Evolutionary conservation across 23 red algal genomes (phyloP).

Genomic region (Cyanidiococcus yangmingshanensis): DNA sequence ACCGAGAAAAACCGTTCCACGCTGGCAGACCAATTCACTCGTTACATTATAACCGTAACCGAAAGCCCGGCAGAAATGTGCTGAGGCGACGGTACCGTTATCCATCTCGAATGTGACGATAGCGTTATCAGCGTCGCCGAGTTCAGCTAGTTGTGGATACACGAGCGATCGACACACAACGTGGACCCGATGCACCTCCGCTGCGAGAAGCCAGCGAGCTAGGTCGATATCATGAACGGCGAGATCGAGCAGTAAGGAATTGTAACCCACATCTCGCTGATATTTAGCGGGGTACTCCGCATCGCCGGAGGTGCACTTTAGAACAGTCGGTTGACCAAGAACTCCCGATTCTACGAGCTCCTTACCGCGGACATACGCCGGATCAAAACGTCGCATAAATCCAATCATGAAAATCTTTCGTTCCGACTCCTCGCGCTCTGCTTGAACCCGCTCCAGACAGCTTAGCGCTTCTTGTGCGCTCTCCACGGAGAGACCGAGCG

Average conservation of each 20-base stretch:
- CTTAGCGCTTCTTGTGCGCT: slow-evolving; percentile 25
- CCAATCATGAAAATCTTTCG: slow-evolving; percentile 56
- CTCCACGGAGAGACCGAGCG: slow-evolving; percentile 43
- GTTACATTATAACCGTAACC: slow-evolving; percentile 86
- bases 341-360: slow-evolving; percentile 25
- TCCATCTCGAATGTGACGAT: slow-evolving; percentile 75
- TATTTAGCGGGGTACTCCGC: slow-evolving; percentile 89
- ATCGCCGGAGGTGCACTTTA: slow-evolving; percentile 90
- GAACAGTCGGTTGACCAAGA: slow-evolving; percentile 47
- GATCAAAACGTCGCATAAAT: slow-evolving; percentile 64
- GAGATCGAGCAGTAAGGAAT: slow-evolving; percentile 58
- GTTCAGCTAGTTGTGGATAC: slow-evolving; percentile 53
- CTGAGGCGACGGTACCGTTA: slow-evolving; percentile 38
- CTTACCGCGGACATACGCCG: slow-evolving; percentile 31
- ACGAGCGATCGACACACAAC: slow-evolving; percentile 45
- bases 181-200: slow-evolving; percentile 60
- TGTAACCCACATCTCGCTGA: slow-evolving; percentile 38
- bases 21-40: slow-evolving; percentile 52
- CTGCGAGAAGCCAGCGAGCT: slow-evolving; percentile 58
- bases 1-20: slow-evolving; percentile 50
- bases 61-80: slow-evolving; percentile 72
- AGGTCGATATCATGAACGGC: slow-evolving; percentile 91
- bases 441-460: slow-evolving; percentile 11
- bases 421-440: not conserved
- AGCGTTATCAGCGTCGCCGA: slow-evolving; percentile 53